Conservation (phyloP, 441 rosid species). For the Daphne laureola region DNA sequence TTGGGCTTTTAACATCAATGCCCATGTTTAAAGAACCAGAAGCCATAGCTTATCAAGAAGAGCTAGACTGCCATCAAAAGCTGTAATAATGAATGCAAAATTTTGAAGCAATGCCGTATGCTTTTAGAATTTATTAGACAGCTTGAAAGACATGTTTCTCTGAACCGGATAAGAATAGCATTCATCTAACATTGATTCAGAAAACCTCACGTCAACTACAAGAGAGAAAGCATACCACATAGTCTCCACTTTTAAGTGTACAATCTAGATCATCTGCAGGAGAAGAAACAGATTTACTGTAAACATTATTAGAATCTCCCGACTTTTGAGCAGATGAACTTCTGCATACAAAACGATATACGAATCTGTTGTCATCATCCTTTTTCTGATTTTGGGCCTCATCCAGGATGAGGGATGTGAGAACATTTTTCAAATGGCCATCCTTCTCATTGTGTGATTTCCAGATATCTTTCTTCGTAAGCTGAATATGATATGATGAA, state of each 20-base stretch:
- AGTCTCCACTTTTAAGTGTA: slow-evolving; percentile 74
- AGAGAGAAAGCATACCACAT: slow-evolving; percentile 52
- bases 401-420: slow-evolving; percentile 80
- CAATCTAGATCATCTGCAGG: slow-evolving; percentile 44
- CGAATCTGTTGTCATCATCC: slow-evolving; percentile 49
- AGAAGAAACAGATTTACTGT: slow-evolving; percentile 23
- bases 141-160: too few relatives aligned
- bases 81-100: too few relatives aligned
- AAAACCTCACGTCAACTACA: slow-evolving; percentile 1
- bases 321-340: slow-evolving; percentile 21
- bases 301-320: slow-evolving; percentile 30
- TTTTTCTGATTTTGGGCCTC: slow-evolving; percentile 38
- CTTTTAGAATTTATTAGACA: too few relatives aligned
- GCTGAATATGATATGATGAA: slow-evolving; percentile 35
- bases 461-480: slow-evolving; percentile 52
- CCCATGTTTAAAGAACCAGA: too few relatives aligned
- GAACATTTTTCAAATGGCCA: slow-evolving; percentile 35
- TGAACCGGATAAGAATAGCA: slow-evolving; percentile 4
- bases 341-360: slow-evolving; percentile 67
- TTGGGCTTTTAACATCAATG: too few relatives aligned
- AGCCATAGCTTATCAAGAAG: too few relatives aligned
- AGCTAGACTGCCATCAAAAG: too few relatives aligned
- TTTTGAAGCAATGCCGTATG: too few relatives aligned
- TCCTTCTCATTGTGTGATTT: slow-evolving; percentile 36
- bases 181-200: slow-evolving; percentile 7